These are phyloP conservation scores for Neolentinus lepideus DNA, from an alignment of 1,284 basidiomycete genomes.

Conservation along the genomic window DNA sequence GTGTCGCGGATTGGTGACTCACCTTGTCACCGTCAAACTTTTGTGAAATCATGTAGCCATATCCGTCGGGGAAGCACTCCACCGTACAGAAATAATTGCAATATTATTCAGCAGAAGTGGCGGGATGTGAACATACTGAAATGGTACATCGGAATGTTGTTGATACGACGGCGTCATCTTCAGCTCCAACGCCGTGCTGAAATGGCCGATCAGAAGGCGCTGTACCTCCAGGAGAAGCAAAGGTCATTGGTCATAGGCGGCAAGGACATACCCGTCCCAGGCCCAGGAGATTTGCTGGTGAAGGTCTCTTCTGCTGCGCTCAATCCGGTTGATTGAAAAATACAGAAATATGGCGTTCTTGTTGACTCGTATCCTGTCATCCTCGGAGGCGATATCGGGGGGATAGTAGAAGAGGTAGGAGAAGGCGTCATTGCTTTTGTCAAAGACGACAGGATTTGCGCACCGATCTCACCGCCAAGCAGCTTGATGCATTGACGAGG, in stretches of 20 bases:
- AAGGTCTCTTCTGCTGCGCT: slow-evolving; percentile 32
- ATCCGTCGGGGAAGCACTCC: too few relatives aligned
- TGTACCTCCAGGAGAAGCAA: slow-evolving; percentile 7
- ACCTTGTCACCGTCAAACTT: too few relatives aligned
- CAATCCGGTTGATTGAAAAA: slow-evolving; percentile 30
- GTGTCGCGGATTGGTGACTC: too few relatives aligned
- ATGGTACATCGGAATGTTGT: too few relatives aligned
- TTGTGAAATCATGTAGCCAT: too few relatives aligned
- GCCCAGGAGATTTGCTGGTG: slow-evolving; percentile 32
- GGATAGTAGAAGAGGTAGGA: slow-evolving; percentile 14
- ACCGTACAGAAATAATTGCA: too few relatives aligned
- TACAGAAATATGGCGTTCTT: background rate
- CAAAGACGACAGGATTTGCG: slow-evolving; percentile 13
- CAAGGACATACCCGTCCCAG: slow-evolving; percentile 21
- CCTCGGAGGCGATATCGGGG: slow-evolving; percentile 12
- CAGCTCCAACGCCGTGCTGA: too few relatives aligned
- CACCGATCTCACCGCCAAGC: background rate
- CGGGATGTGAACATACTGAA: too few relatives aligned
- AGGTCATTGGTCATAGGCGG: slow-evolving; percentile 13
- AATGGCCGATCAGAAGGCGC: too few relatives aligned
- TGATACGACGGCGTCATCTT: too few relatives aligned
- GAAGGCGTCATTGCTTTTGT: slow-evolving; percentile 8
- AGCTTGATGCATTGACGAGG: slow-evolving; percentile 28
- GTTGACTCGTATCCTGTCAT: slow-evolving; percentile 14
- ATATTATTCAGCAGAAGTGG: too few relatives aligned